Conservation (phyloP, 202 grass and related monocot species). For the Eragrostis tef region DNA sequence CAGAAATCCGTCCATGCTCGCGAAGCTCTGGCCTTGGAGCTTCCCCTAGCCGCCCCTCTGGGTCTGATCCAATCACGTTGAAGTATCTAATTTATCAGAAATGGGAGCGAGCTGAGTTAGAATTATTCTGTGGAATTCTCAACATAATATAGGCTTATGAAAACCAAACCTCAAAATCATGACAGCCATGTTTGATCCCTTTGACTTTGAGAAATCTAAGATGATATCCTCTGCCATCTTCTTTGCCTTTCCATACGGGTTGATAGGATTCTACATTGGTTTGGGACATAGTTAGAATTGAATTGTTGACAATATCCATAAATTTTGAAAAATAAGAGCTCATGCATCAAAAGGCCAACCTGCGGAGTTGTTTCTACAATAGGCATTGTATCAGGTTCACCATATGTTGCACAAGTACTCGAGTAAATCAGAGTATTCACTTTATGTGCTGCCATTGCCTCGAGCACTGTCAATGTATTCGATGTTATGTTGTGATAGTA, state of each 20-base stretch:
- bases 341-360: conserved; percentile 37
- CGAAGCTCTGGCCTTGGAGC: conserved; percentile 73
- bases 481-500: conserved; percentile 90
- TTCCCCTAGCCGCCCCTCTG: conserved; percentile 68
- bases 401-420: conserved; percentile 85
- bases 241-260: conserved; percentile 82
- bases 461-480: conserved; percentile 71
- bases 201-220: conserved; percentile 76
- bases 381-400: conserved; percentile 79
- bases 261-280: conserved; percentile 67
- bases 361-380: conserved; percentile 76
- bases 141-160: neutral
- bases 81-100: conserved; percentile 62
- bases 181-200: conserved; percentile 71
- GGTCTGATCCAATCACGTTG: conserved; percentile 84
- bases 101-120: neutral
- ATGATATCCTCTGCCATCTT: conserved; percentile 92
- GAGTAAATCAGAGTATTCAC: conserved; percentile 82
- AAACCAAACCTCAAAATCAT: conserved; percentile 73
- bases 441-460: conserved; percentile 69
- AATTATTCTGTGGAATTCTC: neutral
- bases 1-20: conserved; percentile 77
- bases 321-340: neutral
- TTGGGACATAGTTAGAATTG: conserved; percentile 14
- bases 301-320: neutral